Evolutionary conservation across 2,329 filamentous ascomycete species (phyloP).

Genomic region (Cladorrhinum sp.): DNA sequence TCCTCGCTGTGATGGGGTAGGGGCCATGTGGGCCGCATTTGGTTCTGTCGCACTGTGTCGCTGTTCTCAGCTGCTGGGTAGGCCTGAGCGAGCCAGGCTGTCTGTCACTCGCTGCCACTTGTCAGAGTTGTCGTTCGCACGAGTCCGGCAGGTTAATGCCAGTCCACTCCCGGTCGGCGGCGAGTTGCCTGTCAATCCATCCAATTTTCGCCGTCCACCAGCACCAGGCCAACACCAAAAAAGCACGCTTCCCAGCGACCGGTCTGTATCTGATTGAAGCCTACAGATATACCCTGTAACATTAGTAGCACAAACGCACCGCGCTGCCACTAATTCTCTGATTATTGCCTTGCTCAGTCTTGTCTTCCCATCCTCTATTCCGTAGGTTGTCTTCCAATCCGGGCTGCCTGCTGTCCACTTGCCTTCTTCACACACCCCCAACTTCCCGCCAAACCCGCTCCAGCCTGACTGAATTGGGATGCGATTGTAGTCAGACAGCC

Average conservation of each 20-base stretch:
- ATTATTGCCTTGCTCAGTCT: neutral
- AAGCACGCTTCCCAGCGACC: slow-evolving; percentile 5
- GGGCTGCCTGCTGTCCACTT: slow-evolving; percentile 4
- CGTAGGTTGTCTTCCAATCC: slow-evolving; percentile 5
- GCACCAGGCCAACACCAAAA: neutral
- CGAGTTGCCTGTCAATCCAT: slow-evolving; percentile 9
- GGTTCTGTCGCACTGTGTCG: slow-evolving; percentile 16
- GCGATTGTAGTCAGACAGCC: slow-evolving; percentile 11
- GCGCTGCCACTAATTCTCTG: slow-evolving; percentile 3
- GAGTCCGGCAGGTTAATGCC: slow-evolving; percentile 1
- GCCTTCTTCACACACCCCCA: slow-evolving; percentile 12
- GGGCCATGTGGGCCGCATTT: slow-evolving; percentile 9
- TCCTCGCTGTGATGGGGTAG: slow-evolving; percentile 9
- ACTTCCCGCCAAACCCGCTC: slow-evolving; percentile 3
- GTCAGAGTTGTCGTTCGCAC: neutral
- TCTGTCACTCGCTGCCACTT: neutral
- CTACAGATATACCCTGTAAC: neutral
- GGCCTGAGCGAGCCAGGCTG: neutral
- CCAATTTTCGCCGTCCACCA: slow-evolving; percentile 29
- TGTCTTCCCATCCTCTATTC: neutral
- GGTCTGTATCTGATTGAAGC: too few species aligned
- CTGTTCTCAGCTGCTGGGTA: slow-evolving; percentile 12
- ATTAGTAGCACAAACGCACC: neutral
- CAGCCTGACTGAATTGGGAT: slow-evolving; percentile 7
- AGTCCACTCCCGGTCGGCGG: neutral